Percentiles rank a stretch among this genome's conserved stretches.
Evolutionary conservation across 2,329 filamentous ascomycete genomes (phyloP).

Genomic region (Neocucurbitaria cava): DNA sequence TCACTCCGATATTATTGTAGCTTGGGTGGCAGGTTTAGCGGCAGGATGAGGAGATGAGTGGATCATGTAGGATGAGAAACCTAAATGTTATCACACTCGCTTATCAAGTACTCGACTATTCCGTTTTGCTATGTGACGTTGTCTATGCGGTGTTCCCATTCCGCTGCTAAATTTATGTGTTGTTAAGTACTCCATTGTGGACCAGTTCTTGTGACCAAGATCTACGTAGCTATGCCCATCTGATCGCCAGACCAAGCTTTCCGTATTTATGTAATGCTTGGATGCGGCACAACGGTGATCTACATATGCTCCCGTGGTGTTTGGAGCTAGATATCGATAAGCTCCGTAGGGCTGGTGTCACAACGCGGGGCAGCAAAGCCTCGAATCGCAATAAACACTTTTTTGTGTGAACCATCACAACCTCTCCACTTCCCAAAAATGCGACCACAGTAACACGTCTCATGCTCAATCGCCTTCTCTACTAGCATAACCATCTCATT

Average conservation of each 20-base stretch:
- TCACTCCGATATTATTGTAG: constrained; percentile 17
- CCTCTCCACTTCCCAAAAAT: background rate
- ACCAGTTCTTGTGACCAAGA: too few species aligned
- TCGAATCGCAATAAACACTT: constrained; percentile 1
- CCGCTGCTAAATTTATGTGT: too few species aligned
- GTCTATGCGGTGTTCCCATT: too few species aligned
- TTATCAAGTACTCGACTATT: constrained; percentile 11
- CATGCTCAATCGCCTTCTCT: background rate
- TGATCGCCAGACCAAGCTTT: background rate
- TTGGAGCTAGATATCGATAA: constrained; percentile 20
- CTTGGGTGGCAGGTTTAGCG: constrained; percentile 7
- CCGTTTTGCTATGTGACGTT: background rate
- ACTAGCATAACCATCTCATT: background rate
- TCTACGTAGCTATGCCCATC: constrained; percentile 10
- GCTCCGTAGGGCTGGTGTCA: constrained; percentile 15
- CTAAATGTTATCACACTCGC: constrained; percentile 48
- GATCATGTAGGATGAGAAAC: constrained; percentile 44
- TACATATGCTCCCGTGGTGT: constrained; percentile 18
- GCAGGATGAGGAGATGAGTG: constrained; percentile 18
- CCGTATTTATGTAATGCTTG: constrained; percentile 1
- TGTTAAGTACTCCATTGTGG: too few species aligned
- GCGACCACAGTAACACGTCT: background rate
- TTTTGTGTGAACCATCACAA: background rate
- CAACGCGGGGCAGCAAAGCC: constrained; percentile 17
- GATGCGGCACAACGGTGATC: constrained; percentile 15